Conservation (phyloP, 805 yeast species). For the Jamesozyma piceae region DNA sequence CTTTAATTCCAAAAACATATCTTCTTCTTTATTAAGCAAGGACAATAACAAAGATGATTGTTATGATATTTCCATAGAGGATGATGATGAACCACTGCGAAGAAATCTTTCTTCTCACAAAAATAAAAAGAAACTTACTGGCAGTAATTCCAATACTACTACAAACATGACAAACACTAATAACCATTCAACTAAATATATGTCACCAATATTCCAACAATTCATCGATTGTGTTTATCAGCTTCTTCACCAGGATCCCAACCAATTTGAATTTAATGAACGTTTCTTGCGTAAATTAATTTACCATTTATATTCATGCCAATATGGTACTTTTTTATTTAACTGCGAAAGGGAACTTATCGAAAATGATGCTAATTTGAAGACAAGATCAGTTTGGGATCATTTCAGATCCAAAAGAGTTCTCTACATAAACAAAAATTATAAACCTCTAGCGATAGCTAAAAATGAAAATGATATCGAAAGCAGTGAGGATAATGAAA, state of each 20-base stretch:
- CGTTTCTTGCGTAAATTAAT: slow-evolving; percentile 73
- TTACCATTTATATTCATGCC: slow-evolving; percentile 87
- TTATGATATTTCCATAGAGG: neutral
- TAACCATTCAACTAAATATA: slow-evolving; percentile 35
- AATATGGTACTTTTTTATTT: slow-evolving; percentile 82
- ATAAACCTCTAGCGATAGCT: slow-evolving; percentile 10
- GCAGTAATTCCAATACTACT: neutral
- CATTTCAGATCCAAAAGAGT: slow-evolving; percentile 67
- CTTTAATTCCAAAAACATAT: neutral
- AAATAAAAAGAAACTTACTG: neutral
- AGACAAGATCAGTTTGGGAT: slow-evolving; percentile 85
- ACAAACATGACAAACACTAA: neutral
- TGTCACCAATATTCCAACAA: slow-evolving; percentile 92
- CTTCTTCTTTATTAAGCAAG: neutral
- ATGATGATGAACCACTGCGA: neutral
- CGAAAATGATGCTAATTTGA: slow-evolving; percentile 33
- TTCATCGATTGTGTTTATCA: slow-evolving; percentile 87
- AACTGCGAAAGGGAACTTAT: slow-evolving; percentile 61
- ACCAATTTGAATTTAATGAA: slow-evolving; percentile 77
- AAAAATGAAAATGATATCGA: slow-evolving; percentile 26
- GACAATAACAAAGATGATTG: neutral
- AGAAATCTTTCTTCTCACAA: neutral
- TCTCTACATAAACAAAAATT: slow-evolving; percentile 57
- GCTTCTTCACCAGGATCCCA: slow-evolving; percentile 58
- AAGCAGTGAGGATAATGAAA: slow-evolving; percentile 1